Base-by-base conservation (phyloP, 2,329 filamentous ascomycete species). In the Hortaea werneckii region DNA sequence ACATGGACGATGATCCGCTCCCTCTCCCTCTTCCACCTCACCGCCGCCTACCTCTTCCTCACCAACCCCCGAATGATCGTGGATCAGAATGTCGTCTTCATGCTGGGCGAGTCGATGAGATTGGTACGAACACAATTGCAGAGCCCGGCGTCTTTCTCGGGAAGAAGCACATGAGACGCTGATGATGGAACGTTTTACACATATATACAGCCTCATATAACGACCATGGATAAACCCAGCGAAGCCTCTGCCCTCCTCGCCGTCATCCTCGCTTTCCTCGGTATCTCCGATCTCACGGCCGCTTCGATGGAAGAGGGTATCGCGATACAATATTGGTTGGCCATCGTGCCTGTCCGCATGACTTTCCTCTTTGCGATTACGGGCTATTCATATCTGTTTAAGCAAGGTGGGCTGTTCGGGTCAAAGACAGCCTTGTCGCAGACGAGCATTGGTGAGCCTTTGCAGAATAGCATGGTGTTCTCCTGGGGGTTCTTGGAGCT, bases 381-480 rank as follows among this genome's bases (percentile, higher is more conserved):
- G 10, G 69, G 75, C 39, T 88, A 87, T 65, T 75, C 78, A 29
- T 87, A 82, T 62, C 58, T 79, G 47, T 80, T 80, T 67, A 71
- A 69, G 58, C 60, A 75, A 65, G 74, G 54, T 29, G 67, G 80
- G 67, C 56, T 68, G 44, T 64, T 67, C 38, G 67, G 63, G 35
- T 56, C 61, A 34, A 54, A 58, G 30, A 38, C 45, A 34, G 42
- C 48, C 26, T 20, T 20, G 20, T 44, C 46, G 2, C 52, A 51
- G 34, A 49, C 46, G 43, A 61, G 50, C 41, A 44, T 61, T 49
- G 74, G 62, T 42, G 82, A 88, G 51, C 76, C 78, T 26, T 66
- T 95, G 57, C 87, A 89, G 70, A 94, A 94, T 62, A 78, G 87
- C 42, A 71, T 94, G 37, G 79, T 94, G 37, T 94, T 95, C 62